Base-by-base conservation (phyloP, 371 early-diverging fungal genomes). In the Gilbertella persicaria region DNA sequence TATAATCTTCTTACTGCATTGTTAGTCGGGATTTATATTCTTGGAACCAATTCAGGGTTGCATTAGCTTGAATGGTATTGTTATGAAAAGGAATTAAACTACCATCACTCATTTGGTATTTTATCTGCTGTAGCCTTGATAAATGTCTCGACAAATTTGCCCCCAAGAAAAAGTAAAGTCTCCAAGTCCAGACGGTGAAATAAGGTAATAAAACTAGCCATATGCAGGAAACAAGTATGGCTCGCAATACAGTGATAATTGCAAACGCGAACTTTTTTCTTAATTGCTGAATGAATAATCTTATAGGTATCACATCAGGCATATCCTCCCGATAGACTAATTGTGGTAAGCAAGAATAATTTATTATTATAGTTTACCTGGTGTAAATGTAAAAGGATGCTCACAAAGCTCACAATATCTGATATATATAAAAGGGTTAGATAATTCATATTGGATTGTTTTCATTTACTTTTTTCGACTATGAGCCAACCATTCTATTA, bases 351-450 rank as follows among this genome's bases (percentile, higher is more conserved):
- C 39, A 86, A 85, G 75, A 93, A 94, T 14, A 91, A 80, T 63
- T 93, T 93, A 67, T 94, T 92, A 62, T 86, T 77, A 60, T 83
- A 82, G 53, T 80, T 56, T 80, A 91, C 93, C 82, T 38, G 93
- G 91, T 19, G 91, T 88, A 58, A 97, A 97, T 10, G 82, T 63
- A 67, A 89, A 97, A 36, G 74, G 80, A 67, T 93, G 79, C 36
- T 89, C 87, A 74, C 97, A 97, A 12, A 97, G 82, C 63, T 96
- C 97, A 70, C 97, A 96, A 60, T 87, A 79, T 63, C 86, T 86
- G 57, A 14, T 19, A 47, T 5, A 19, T 6, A 33, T 19, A 37
- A 37, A 37, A n/a, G 12, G 4, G n/a, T 8, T 23, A 16, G 12
- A 21, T 21, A 43, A 21, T 24, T 14, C 35, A 1, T 33, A 2